Evolutionary conservation across 129 eudicot species (phyloP).

Genomic region (Flaveria bidentis): DNA sequence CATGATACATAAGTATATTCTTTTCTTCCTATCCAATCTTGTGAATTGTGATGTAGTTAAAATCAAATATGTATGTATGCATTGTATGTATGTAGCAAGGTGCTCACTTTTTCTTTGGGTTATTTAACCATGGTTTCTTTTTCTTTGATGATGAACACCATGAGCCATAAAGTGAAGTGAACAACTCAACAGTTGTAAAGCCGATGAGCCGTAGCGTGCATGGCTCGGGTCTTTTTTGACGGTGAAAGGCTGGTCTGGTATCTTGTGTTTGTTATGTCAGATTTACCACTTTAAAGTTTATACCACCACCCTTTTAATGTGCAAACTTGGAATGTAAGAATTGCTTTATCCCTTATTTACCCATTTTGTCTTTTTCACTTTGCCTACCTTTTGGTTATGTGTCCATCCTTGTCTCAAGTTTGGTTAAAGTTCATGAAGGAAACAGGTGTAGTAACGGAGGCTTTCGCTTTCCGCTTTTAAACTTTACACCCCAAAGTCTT

Average conservation of each 20-base stretch:
- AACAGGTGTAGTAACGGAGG: not conserved
- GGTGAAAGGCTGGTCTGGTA: constrained; percentile 26
- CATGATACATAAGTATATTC: constrained; percentile 29
- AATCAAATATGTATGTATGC: not conserved
- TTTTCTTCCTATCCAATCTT: constrained; percentile 29
- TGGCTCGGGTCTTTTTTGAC: constrained; percentile 11
- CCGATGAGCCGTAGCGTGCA: not conserved
- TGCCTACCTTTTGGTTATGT: constrained; percentile 31
- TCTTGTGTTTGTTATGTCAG: constrained; percentile 21
- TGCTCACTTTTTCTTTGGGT: constrained; percentile 12
- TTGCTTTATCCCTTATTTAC: constrained; percentile 27
- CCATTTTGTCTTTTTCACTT: constrained; percentile 18
- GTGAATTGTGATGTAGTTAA: constrained; percentile 23
- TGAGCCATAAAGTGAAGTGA: constrained; percentile 18
- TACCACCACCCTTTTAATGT: constrained; percentile 22
- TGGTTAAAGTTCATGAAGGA: constrained; percentile 19
- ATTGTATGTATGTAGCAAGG: constrained; percentile 9
- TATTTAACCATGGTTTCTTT: constrained; percentile 13
- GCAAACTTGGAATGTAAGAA: constrained; percentile 38
- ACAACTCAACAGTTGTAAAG: not conserved
- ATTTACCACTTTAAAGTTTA: constrained; percentile 27
- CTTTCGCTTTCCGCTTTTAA: constrained; percentile 24
- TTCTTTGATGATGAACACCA: constrained; percentile 15
- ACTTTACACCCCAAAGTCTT: constrained; percentile 3
- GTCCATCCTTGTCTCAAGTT: constrained; percentile 38